Evolutionary conservation across 2,329 filamentous ascomycete genomes (phyloP).

Genomic region (Cercospora canescens): DNA sequence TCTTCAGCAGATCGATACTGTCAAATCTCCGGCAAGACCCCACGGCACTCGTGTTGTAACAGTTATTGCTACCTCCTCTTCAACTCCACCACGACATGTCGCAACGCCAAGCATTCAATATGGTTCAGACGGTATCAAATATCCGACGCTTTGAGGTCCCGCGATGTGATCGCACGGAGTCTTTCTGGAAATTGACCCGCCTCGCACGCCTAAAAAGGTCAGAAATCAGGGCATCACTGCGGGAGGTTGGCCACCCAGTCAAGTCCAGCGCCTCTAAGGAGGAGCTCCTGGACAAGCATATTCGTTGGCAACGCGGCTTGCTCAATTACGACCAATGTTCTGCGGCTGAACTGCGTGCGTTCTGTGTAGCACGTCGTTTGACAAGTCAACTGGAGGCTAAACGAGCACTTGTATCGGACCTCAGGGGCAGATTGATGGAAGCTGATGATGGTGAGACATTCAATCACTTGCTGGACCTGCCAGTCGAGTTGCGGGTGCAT

Average conservation of each 20-base stretch:
- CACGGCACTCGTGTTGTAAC: not conserved
- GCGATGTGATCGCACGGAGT: not conserved
- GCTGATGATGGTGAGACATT: not conserved
- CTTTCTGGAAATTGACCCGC: not conserved
- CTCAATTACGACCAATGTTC: not conserved
- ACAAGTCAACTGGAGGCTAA: not conserved
- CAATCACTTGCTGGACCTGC: not conserved
- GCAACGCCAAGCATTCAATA: not conserved
- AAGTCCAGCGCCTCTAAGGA: not conserved
- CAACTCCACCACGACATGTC: not conserved
- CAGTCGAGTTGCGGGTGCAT: not conserved
- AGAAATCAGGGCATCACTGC: not conserved
- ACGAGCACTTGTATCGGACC: rapidly evolving
- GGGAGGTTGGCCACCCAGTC: not conserved
- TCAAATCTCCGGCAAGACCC: too few relatives aligned
- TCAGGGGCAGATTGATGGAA: not conserved
- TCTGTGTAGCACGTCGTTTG: not conserved
- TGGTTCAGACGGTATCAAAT: not conserved
- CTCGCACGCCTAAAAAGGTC: not conserved
- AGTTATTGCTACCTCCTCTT: not conserved
- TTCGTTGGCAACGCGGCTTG: not conserved
- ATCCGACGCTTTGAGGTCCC: not conserved
- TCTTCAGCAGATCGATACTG: not conserved
- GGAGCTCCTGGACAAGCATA: not conserved
- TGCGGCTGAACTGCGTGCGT: not conserved